Evolutionary conservation across 257 asterid species (phyloP).

Genomic region (Pogostemon cablin): DNA sequence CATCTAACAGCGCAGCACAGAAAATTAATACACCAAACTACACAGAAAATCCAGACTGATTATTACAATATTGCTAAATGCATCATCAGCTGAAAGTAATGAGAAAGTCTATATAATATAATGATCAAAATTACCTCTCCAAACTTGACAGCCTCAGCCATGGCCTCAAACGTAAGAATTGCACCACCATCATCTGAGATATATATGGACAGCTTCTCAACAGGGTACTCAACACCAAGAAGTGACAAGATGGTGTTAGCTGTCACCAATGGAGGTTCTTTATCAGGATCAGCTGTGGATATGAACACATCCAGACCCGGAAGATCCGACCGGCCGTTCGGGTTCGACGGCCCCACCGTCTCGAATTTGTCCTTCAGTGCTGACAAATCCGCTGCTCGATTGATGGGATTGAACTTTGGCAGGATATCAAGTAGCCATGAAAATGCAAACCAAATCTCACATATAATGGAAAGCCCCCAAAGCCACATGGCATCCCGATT

Average conservation of each 20-base stretch:
- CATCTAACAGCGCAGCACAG: too few species aligned
- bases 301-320: conserved; percentile 90
- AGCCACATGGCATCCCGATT: conserved; percentile 85
- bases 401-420: conserved; percentile 91
- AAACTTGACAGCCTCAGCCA: conserved; percentile 96
- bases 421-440: conserved; percentile 95
- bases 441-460: conserved; percentile 94
- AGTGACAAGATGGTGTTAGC: conserved; percentile 84
- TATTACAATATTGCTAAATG: too few species aligned
- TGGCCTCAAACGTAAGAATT: conserved; percentile 89
- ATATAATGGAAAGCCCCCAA: conserved; percentile 82
- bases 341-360: conserved; percentile 54
- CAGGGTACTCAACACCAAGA: conserved; percentile 82
- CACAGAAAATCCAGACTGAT: too few species aligned
- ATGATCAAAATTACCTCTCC: conserved; percentile 56
- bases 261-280: conserved; percentile 93
- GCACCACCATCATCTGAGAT: conserved; percentile 97
- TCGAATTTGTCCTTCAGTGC: conserved; percentile 88
- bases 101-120: too few species aligned
- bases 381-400: conserved; percentile 69
- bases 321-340: conserved; percentile 86
- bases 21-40: too few species aligned
- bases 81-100: too few species aligned
- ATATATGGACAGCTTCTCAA: conserved; percentile 80
- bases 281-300: conserved; percentile 95